Evolutionary conservation across 768 basidiomycete genomes (phyloP).

Genomic region (Podaxis sp.): DNA sequence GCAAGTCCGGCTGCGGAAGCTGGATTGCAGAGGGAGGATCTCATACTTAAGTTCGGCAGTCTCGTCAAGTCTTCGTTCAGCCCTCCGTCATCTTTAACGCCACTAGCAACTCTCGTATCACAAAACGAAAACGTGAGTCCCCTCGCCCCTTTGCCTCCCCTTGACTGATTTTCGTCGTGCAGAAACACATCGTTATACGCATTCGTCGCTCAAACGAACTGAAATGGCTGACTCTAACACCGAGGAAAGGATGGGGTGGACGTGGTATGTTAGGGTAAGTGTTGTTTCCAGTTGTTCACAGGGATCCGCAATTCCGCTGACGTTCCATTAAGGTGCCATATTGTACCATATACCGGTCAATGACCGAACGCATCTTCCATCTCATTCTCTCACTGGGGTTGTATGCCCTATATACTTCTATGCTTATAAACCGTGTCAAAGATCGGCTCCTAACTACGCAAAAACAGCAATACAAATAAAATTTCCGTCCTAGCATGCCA

Average conservation of each 20-base stretch:
- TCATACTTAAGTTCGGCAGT: constrained; percentile 72
- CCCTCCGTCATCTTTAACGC: constrained; percentile 49
- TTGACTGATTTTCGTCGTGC: constrained; percentile 3
- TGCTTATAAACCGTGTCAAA: neutral
- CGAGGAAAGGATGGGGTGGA: constrained; percentile 83
- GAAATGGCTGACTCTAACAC: constrained; percentile 57
- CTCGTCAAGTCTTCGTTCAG: constrained; percentile 56
- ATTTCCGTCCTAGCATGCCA: constrained; percentile 5
- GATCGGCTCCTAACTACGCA: neutral
- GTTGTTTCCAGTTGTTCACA: neutral
- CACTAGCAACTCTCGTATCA: constrained; percentile 73
- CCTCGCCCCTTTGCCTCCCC: neutral
- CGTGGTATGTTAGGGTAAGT: constrained; percentile 80
- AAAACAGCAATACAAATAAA: constrained; percentile 3
- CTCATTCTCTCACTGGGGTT: neutral
- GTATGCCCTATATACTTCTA: neutral
- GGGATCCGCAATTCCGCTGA: neutral
- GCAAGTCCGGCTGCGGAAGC: constrained; percentile 82
- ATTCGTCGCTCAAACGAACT: constrained; percentile 51
- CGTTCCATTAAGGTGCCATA: constrained; percentile 18
- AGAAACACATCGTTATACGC: constrained; percentile 62
- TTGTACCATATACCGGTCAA: constrained; percentile 15
- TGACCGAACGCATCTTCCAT: constrained; percentile 10
- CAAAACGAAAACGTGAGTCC: constrained; percentile 72
- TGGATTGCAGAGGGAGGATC: constrained; percentile 67